These are phyloP conservation scores for Chaetothyriales sp. DNA, from an alignment of 2,329 filamentous ascomycete species.

Conservation along the genomic window DNA sequence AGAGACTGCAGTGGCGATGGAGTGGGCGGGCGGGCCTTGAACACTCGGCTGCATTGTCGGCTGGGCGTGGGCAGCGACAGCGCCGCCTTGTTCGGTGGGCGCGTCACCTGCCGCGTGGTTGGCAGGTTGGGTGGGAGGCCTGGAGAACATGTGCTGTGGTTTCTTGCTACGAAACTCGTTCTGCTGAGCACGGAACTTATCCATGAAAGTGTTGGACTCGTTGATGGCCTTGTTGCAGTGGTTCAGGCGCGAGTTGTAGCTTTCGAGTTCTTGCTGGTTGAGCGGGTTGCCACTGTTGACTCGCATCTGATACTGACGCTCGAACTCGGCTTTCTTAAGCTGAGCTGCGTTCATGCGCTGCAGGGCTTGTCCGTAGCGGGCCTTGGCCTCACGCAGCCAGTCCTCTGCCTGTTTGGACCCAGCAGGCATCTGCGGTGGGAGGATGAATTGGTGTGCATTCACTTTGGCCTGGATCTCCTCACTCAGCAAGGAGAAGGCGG, in stretches of 20 bases:
- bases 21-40: constrained; percentile 24
- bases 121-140: constrained; percentile 9
- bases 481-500: constrained; percentile 28
- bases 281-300: constrained; percentile 25
- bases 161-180: constrained; percentile 26
- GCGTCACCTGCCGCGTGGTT: constrained; percentile 3
- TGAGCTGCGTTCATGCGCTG: constrained; percentile 35
- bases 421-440: constrained; percentile 30
- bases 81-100: constrained; percentile 7
- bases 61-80: constrained; percentile 6
- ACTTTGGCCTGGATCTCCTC: constrained; percentile 34
- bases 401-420: constrained; percentile 26
- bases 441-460: constrained; percentile 29
- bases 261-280: constrained; percentile 28
- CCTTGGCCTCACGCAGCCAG: constrained; percentile 33
- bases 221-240: constrained; percentile 16
- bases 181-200: constrained; percentile 35
- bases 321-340: constrained; percentile 28
- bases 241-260: constrained; percentile 22
- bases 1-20: constrained; percentile 32
- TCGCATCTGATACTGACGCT: constrained; percentile 25
- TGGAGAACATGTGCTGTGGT: constrained; percentile 15
- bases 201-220: constrained; percentile 32
- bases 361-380: constrained; percentile 33
- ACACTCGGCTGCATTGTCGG: constrained; percentile 7